Base-by-base conservation (phyloP, 768 basidiomycete species). In the Glaciozyma martinii region DNA sequence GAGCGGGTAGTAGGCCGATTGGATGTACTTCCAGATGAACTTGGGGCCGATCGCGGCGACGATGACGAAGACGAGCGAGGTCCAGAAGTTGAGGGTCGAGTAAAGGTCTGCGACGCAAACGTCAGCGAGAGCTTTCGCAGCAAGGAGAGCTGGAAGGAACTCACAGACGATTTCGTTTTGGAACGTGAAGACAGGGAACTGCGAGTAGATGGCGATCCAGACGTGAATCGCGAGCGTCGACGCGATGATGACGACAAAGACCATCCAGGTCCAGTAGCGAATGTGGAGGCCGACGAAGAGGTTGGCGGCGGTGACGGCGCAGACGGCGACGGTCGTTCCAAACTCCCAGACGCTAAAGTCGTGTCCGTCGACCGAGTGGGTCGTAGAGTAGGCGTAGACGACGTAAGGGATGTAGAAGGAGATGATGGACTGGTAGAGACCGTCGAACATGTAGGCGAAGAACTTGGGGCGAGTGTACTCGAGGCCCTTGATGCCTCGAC, bases 371-470 rank as follows among this genome's bases (percentile, higher is more conserved):
- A 85, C 80, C 21, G 81, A 76, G 7, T 85, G 86, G 21, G 86
- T 74, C 1, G 81, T 82, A 85, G 88, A 88, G 27, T 81, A 82
- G 53, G 84, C 75, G 63, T 75, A 78, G 55, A 76, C 74, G 37
- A 77, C 50, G 75, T 83, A 95, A 0, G 93, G 90, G 72, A 97
- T 80, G 61, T 65, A 72, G 64, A 74, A 73, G 30, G 59, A 59
- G 59, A 74, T 61, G 79, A 90, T 84, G 0, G 92, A 94, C 74
- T 98, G 94, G 77, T 95, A 97, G 42, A 97, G 77, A 32, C 93
- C 93, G 75, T 98, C 94, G 10, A 83, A 75, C 89, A 97, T 95
- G 78, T 92, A 95, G 61, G 86, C 74, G 90, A 91, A 97, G 78
- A 98, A 98, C 78, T 89, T 91, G 59, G 79, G 67, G 15, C 90